Evolutionary conservation across 169 alveolate species (phyloP).

Genomic region (Ichthyophthirius multifiliis): DNA sequence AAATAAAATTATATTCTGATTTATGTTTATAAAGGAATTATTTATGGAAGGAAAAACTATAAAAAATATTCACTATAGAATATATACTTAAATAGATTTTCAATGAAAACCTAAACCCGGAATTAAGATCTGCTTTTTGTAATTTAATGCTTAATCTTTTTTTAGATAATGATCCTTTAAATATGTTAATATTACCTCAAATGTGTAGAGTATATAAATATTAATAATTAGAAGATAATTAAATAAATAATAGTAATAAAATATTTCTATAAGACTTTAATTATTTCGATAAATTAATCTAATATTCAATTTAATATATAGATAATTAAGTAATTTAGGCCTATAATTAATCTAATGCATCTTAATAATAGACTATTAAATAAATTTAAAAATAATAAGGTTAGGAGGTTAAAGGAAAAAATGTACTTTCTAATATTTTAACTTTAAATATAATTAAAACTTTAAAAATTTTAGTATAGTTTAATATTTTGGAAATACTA

Average conservation of each 20-base stretch:
- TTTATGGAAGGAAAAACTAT: constrained; percentile 34
- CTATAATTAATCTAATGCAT: too few species aligned
- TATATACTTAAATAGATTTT: neutral
- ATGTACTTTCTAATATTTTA: too few species aligned
- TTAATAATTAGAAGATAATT: too few species aligned
- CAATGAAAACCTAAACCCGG: neutral
- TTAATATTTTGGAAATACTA: too few species aligned
- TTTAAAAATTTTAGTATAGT: too few species aligned
- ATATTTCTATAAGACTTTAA: neutral
- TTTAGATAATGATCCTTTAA: neutral
- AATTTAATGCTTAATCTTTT: neutral
- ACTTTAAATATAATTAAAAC: too few species aligned
- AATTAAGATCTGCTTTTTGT: neutral
- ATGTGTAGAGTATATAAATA: neutral
- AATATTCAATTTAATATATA: neutral
- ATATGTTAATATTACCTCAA: neutral
- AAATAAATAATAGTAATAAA: neutral
- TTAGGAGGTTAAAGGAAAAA: too few species aligned
- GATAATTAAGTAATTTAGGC: neutral
- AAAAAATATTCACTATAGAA: neutral
- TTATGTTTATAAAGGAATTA: constrained; percentile 30
- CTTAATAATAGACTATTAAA: neutral
- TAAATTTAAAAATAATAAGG: neutral
- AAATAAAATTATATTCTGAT: constrained; percentile 28
- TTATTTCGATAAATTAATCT: neutral